These are phyloP conservation scores for Clavispora vitiphila DNA, from an alignment of 805 yeast species.

Conservation along the genomic window DNA sequence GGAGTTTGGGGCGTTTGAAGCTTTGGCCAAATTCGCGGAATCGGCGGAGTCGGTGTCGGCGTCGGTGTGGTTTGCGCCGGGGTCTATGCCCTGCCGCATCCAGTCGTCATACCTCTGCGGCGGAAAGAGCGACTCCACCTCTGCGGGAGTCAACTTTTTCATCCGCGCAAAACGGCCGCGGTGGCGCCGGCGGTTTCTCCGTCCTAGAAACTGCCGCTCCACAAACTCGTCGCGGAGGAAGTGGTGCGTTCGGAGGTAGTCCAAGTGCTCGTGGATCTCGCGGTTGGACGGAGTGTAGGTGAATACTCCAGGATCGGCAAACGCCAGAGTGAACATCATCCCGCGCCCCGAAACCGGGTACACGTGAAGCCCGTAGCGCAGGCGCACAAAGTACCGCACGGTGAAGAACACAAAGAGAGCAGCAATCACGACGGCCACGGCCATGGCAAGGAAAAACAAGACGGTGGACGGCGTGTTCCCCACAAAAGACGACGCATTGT, in stretches of 20 bases:
- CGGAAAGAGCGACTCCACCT: constrained; percentile 61
- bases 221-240: constrained; percentile 27
- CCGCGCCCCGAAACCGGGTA: constrained; percentile 30
- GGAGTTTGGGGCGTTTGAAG: too few relatives aligned
- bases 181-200: constrained; percentile 36
- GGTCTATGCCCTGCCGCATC: constrained; percentile 51
- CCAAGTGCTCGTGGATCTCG: constrained; percentile 32
- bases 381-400: constrained; percentile 52
- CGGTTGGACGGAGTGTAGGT: constrained; percentile 14
- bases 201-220: constrained; percentile 20
- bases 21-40: too few relatives aligned
- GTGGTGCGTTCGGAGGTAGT: constrained; percentile 30
- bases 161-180: constrained; percentile 39
- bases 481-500: constrained; percentile 18
- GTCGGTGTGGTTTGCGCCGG: too few relatives aligned
- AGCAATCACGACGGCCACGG: constrained; percentile 58
- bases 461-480: constrained; percentile 58
- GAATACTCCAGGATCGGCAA: constrained; percentile 6
- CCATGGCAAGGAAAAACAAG: constrained; percentile 57
- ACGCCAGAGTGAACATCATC: constrained; percentile 11
- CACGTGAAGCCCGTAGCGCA: constrained; percentile 51
- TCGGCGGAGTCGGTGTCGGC: too few relatives aligned
- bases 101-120: constrained; percentile 52
- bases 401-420: constrained; percentile 55
- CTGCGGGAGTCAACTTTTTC: constrained; percentile 48